Evolutionary conservation across 2,329 filamentous ascomycete genomes (phyloP).

Genomic region (Alternaria incomplexa): DNA sequence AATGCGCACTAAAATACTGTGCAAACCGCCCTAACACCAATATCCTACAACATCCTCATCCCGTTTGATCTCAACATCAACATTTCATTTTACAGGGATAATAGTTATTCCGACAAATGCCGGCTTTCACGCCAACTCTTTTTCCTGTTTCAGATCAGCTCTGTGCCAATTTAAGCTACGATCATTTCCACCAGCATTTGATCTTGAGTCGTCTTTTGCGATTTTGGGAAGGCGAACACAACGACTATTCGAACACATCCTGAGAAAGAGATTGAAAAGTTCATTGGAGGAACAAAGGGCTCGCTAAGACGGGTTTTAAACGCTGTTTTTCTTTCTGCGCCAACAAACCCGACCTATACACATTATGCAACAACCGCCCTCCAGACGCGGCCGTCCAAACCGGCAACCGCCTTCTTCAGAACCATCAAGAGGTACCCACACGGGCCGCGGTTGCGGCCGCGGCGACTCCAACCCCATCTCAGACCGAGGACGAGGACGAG

Average conservation of each 20-base stretch:
- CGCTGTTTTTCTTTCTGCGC: not conserved
- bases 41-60: not conserved
- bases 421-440: constrained; percentile 4
- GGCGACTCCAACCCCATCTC: not conserved
- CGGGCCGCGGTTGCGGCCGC: not conserved
- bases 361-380: not conserved
- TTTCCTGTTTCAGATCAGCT: not conserved
- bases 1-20: not conserved
- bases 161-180: too few relatives aligned
- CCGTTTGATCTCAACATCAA: not conserved
- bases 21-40: not conserved
- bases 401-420: constrained; percentile 30
- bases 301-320: not conserved
- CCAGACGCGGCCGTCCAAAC: constrained; percentile 33
- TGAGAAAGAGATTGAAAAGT: not conserved
- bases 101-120: not conserved
- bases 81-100: not conserved
- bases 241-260: not conserved
- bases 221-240: not conserved
- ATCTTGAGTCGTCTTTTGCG: not conserved
- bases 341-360: not conserved
- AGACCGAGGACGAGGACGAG: constrained; percentile 11
- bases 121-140: not conserved
- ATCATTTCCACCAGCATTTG: not conserved
- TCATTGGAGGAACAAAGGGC: not conserved